Conservation (phyloP, 2,329 filamentous ascomycete genomes). For the Pseudocercospora macadamiae region DNA sequence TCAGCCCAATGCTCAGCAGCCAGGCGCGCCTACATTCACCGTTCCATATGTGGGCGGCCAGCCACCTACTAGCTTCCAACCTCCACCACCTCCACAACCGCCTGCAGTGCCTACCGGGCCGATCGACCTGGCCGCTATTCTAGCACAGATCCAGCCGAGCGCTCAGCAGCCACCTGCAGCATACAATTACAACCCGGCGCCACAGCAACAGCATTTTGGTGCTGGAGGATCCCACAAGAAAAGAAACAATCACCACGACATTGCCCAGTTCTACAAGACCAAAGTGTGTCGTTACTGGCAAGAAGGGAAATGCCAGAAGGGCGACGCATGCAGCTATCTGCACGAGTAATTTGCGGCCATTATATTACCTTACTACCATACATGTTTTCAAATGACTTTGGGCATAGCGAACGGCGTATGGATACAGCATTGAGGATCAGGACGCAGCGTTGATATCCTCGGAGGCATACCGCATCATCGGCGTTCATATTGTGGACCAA, state of each 20-base stretch:
- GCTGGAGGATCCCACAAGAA: conserved; percentile 36
- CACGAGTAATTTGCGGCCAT: conserved; percentile 30
- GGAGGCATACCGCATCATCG: conserved; percentile 2
- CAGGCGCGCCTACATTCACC: neutral
- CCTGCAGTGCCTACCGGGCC: conserved; percentile 12
- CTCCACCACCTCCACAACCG: conserved; percentile 18
- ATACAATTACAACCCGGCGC: conserved; percentile 7
- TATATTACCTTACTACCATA: neutral
- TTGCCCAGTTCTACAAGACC: conserved; percentile 37
- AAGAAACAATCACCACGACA: conserved; percentile 30
- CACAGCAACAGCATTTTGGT: conserved; percentile 32
- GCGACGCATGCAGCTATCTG: conserved; percentile 36
- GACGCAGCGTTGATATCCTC: neutral
- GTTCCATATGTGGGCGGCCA: conserved; percentile 25
- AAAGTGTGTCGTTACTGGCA: conserved; percentile 57
- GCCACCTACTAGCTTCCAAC: conserved; percentile 17
- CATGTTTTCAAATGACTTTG: neutral
- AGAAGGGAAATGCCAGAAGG: conserved; percentile 57
- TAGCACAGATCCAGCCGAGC: conserved; percentile 29
- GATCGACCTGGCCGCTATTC: conserved; percentile 35
- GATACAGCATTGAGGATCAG: neutral
- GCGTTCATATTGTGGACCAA: neutral
- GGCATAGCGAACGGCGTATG: conserved; percentile 19
- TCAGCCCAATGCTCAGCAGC: neutral
- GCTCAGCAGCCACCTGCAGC: neutral